Evolutionary conservation across 208 protist genomes (phyloP), one percentile per base, ranked within the genome.

Genomic region (Trypanosoma brucei): DNA sequence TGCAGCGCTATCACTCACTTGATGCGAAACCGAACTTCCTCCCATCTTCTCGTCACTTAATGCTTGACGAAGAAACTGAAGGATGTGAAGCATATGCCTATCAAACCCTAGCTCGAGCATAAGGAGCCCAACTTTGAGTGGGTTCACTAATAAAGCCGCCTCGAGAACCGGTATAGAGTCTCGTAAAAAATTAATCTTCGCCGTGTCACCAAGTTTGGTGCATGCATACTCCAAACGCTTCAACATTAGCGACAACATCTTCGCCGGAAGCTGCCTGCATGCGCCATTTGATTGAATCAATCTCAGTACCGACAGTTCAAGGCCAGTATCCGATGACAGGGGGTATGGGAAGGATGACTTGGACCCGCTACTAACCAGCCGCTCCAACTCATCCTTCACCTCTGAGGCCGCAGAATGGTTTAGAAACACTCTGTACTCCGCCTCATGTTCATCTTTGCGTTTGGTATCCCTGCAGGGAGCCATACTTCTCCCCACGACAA

Each of bases 61-160:
- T 39, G 35, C 22, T 39, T 49, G 42, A 9, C 48, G 38, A 38
- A 69, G 22, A 66, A 75, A 65, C 31, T 59, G 38, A 55, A 75
- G 57, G 2, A 75, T 49, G 2, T 61, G 1, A 22, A 64, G 37
- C 6, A 75, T 50, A 30, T 63, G 62, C 13, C 61, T 37, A n/a
- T 75, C 70, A 6, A 75, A 6, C 35, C 62, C 70, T 13, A 59
- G 55, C 11, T 62, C 52, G 31, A 70, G 42, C 62, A 75, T 40
- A 35, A 30, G 30, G 2, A 45, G 13, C 0, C 37, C 39, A 51
- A 50, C 61, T n/a, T 33, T 54, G 35, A 38, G 30, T 35, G 38
- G 37, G 54, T 59, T 39, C 14, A 46, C 36, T 14, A 44, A 11
- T 1, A 65, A 13, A 46, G 69, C 1, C 22, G 40, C 36, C 55